phyloP scores from a whole-genome alignment of 2,329 filamentous ascomycete genomes.

The Scopulariopsis brevicaulis region DNA sequence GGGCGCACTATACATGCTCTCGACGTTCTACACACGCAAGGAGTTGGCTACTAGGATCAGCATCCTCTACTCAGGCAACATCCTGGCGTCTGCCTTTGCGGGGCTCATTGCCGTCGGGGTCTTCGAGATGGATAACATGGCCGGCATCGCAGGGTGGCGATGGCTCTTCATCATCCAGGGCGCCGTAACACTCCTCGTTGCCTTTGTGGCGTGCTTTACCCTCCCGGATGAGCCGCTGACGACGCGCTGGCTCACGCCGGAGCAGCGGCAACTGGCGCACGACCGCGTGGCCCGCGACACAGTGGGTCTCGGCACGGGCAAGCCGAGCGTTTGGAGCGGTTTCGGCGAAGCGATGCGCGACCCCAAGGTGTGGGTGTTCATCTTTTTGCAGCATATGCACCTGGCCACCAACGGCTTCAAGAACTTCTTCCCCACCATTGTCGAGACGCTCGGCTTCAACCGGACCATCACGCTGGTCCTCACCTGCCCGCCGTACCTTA shows the following conservation, averaged over 20 bases:
- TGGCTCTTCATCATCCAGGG: constrained; percentile 61
- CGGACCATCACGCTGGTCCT: constrained; percentile 14
- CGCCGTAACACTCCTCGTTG: constrained; percentile 23
- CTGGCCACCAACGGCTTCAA: constrained; percentile 29
- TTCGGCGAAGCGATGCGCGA: constrained; percentile 18
- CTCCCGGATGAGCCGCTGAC: constrained; percentile 33
- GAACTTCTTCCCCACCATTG: constrained; percentile 17
- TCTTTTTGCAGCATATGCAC: constrained; percentile 36
- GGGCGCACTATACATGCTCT: constrained; percentile 21
- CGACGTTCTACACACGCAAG: constrained; percentile 49
- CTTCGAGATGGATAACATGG: constrained; percentile 44
- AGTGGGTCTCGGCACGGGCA: constrained; percentile 5
- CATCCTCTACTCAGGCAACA: constrained; percentile 44
- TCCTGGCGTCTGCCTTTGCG: constrained; percentile 57
- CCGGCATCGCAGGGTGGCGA: constrained; percentile 48
- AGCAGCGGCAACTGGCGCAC: constrained; percentile 31
- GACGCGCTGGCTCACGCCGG: constrained; percentile 28
- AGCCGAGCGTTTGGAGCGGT: constrained; percentile 9
- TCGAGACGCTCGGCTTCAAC: constrained; percentile 13
- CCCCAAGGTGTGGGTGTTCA: constrained; percentile 22
- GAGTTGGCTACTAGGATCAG: constrained; percentile 51
- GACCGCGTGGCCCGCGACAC: constrained; percentile 31
- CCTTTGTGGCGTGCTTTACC: constrained; percentile 17
- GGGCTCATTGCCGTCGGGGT: constrained; percentile 55
- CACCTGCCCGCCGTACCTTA: constrained; percentile 17